Conservation (phyloP, 352 stramenopile genomes). For the Elongisporangium prolatum region DNA sequence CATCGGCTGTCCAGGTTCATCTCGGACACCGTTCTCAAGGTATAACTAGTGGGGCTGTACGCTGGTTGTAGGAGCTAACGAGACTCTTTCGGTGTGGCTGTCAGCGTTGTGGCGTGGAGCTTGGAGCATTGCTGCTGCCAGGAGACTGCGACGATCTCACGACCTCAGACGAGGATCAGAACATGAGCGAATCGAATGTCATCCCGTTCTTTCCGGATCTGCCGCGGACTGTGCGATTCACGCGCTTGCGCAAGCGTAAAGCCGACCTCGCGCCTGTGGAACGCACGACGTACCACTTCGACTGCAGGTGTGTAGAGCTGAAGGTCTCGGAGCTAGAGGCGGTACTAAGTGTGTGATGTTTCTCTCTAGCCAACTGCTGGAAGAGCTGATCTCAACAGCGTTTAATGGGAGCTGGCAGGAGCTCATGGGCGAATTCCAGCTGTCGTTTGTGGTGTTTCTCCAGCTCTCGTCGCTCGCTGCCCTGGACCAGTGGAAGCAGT, state of each 20-base stretch:
- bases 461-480: constrained; percentile 91
- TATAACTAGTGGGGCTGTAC: constrained; percentile 9
- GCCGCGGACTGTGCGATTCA: constrained; percentile 73
- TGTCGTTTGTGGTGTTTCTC: constrained; percentile 93
- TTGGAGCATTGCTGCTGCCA: constrained; percentile 61
- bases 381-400: constrained; percentile 33
- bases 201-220: constrained; percentile 71
- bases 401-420: constrained; percentile 58
- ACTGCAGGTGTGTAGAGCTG: constrained; percentile 43
- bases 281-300: constrained; percentile 75
- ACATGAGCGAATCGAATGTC: constrained; percentile 16
- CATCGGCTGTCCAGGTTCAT: constrained; percentile 66
- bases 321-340: background rate
- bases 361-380: constrained; percentile 31
- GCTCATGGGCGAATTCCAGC: constrained; percentile 90
- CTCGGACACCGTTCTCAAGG: constrained; percentile 53
- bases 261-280: constrained; percentile 33
- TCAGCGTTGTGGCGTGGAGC: constrained; percentile 61
- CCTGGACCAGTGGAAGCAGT: constrained; percentile 93
- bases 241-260: constrained; percentile 31
- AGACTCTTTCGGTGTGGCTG: background rate
- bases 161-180: constrained; percentile 8
- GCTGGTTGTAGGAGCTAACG: background rate
- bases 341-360: background rate
- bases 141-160: constrained; percentile 52